Conservation (phyloP, 192 early-diverging fungal species). For the Umbelopsis sp. region DNA sequence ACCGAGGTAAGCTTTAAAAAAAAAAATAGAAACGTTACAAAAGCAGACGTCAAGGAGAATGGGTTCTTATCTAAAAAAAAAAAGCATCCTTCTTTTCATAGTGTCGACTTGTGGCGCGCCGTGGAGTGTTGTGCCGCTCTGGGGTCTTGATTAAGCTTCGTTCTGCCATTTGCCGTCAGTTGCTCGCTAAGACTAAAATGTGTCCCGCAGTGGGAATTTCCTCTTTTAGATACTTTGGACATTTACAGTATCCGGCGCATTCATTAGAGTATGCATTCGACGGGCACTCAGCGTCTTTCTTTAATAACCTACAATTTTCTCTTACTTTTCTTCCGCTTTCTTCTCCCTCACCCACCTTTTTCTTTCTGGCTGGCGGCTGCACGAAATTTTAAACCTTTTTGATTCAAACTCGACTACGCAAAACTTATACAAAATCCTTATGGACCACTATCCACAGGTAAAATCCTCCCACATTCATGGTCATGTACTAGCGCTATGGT, state of each 20-base stretch:
- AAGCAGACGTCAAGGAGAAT: no score
- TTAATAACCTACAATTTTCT: neutral
- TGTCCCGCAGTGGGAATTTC: constrained; percentile 15
- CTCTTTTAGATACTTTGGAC: constrained; percentile 5
- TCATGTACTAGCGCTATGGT: no score
- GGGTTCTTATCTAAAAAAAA: no score
- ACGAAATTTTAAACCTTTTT: no score
- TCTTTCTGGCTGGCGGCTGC: neutral
- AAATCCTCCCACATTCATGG: neutral
- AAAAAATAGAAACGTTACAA: no score
- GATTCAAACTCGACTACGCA: neutral
- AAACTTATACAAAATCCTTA: neutral
- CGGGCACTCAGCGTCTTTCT: neutral
- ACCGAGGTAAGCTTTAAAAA: no score
- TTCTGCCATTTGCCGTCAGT: no score
- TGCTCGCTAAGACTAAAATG: neutral
- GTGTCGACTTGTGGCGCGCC: no score
- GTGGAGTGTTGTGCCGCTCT: no score
- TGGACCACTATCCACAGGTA: constrained; percentile 5
- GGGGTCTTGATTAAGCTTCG: no score
- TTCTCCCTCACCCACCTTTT: neutral
- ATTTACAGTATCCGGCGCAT: constrained; percentile 6
- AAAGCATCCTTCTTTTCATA: no score
- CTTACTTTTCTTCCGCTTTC: neutral
- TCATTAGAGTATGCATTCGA: neutral